Base-by-base conservation (phyloP, 176 grass and related monocot species). In the Triticum turgidum region DNA sequence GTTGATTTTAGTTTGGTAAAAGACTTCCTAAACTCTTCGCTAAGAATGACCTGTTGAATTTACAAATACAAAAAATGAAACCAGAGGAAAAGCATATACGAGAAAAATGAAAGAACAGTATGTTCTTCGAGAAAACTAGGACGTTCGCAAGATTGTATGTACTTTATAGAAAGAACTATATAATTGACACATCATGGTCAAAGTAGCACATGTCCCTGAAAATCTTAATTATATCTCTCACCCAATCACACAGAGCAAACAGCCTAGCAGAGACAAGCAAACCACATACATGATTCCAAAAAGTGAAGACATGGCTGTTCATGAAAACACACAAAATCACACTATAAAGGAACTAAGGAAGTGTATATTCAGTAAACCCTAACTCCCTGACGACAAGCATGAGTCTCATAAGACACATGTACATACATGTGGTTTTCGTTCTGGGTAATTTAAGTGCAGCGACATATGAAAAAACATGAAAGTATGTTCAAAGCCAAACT, bases 11-110 rank as follows among this genome's bases (percentile, higher is more conserved):
- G 35, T 82, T 86, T 91, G 18, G 35, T 13, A 13, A 94, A 97
- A 71, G 92, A 91, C 76, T 76, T 94, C 64, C 86, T 90, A 65
- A 97, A 92, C 24, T 92, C 89, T 8, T 97, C 90, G 39, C 94
- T 97, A 30, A 97, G 72, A 71, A 92, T 24, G 4, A 97, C 83
- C 92, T 97, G 81, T 79, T 68, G 18, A 77, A 39, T 74, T 58
- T 62, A 80, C 32, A 11, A 84, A 80, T 24, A 69, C 15, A 76
- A 15, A 71, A 92, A 73, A 70, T 22, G 33, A 9, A 56, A 38
- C 21, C 2, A 4, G 18, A 76, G 35, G 49, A 65, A 61, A 83
- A 21, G 5, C 4, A 0, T 78, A 88, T 58, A 3, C 52, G 13
- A 80, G 0, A 66, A 66, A 78, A 64, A 63, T 21, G 20, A 47